Conservation (phyloP, 1,139 yeast species). For the Candida pseudoviswanathii region DNA sequence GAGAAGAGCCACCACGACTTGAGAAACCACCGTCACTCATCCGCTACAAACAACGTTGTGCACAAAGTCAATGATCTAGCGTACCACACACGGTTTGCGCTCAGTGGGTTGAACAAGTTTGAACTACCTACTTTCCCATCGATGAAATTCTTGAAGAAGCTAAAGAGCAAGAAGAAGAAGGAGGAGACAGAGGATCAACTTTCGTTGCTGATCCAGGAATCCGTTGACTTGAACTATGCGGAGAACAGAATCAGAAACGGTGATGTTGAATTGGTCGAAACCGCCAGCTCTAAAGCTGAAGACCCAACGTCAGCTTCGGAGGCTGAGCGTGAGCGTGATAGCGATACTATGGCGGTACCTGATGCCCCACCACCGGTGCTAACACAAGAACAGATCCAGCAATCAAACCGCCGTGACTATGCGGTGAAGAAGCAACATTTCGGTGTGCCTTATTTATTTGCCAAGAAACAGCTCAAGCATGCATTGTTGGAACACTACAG, state of each 20-base stretch:
- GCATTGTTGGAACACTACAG: constrained; percentile 83
- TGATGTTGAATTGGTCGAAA: constrained; percentile 16
- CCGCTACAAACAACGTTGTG: constrained; percentile 16
- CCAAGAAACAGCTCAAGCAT: constrained; percentile 71
- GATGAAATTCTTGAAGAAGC: constrained; percentile 40
- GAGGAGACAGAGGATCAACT: constrained; percentile 17
- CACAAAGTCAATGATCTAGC: constrained; percentile 35
- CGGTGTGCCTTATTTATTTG: constrained; percentile 67
- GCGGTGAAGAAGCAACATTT: constrained; percentile 29
- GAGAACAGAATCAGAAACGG: constrained; percentile 49
- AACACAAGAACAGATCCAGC: constrained; percentile 21
- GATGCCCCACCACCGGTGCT: constrained; percentile 13
- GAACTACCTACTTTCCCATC: constrained; percentile 65
- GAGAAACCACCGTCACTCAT: constrained; percentile 4
- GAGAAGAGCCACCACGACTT: constrained; percentile 18
- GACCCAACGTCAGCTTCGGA: constrained; percentile 22
- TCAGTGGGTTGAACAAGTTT: constrained; percentile 40
- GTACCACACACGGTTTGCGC: constrained; percentile 32
- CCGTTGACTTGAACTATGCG: constrained; percentile 32
- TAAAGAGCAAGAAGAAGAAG: constrained; percentile 7
- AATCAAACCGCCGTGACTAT: constrained; percentile 35
- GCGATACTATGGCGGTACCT: constrained; percentile 6
- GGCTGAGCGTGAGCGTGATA: constrained; percentile 13
- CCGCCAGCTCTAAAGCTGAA: constrained; percentile 13
- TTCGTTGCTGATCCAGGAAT: constrained; percentile 17